These are phyloP conservation scores for Patellifolia procumbens DNA, from an alignment of 179 eudicot species.

Conservation along the genomic window DNA sequence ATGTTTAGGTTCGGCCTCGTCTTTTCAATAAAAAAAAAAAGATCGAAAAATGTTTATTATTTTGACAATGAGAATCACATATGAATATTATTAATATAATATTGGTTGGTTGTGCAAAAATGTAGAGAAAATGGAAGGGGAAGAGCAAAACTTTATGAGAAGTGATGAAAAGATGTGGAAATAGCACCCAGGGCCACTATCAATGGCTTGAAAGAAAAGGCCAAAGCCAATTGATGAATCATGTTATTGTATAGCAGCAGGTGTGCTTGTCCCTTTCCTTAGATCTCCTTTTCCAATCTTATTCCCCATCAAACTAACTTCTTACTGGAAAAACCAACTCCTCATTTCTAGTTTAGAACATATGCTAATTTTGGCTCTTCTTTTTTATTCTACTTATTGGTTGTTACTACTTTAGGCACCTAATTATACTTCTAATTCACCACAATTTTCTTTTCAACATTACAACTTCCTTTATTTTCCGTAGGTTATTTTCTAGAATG, in stretches of 20 bases:
- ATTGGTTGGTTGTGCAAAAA: not conserved
- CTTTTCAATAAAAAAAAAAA: no score
- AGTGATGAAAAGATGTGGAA: conserved; percentile 17
- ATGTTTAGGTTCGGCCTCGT: no score
- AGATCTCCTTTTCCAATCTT: conserved; percentile 10
- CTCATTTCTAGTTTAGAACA: conserved; percentile 9
- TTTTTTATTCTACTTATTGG: not conserved
- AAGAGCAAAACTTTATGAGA: conserved; percentile 13
- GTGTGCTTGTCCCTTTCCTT: conserved; percentile 32
- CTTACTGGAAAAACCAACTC: conserved; percentile 11
- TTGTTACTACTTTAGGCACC: not conserved
- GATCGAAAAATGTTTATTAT: no score
- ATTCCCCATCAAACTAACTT: conserved; percentile 27
- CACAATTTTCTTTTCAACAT: not conserved
- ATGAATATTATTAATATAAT: not conserved
- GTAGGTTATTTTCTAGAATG: no score
- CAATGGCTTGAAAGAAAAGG: conserved; percentile 33
- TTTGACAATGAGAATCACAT: not conserved
- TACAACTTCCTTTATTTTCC: no score
- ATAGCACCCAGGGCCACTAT: conserved; percentile 31
- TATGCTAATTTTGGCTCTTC: conserved; percentile 24
- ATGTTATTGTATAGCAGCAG: conserved; percentile 13
- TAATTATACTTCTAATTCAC: not conserved
- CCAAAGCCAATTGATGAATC: conserved; percentile 23
- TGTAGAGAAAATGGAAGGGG: not conserved